phyloP scores from a whole-genome alignment of 371 early-diverging fungal species.

The Rhizopus arrhizus region DNA sequence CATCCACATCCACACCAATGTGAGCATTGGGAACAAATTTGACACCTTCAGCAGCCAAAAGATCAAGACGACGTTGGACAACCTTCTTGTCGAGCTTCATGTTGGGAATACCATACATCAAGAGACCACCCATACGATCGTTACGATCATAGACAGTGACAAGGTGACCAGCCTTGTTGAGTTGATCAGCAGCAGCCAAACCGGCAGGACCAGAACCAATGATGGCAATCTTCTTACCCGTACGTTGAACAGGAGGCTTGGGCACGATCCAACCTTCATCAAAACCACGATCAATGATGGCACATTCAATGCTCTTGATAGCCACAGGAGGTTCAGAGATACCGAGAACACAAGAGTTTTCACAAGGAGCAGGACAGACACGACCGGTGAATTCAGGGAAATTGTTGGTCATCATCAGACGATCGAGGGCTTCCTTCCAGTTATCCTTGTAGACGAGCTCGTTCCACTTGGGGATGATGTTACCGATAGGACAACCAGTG shows the following conservation, averaged over 20 bases:
- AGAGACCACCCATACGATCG: slow-evolving; percentile 92
- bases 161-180: slow-evolving; percentile 93
- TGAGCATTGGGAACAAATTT: slow-evolving; percentile 82
- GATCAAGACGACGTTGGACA: slow-evolving; percentile 91
- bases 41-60: slow-evolving; percentile 91
- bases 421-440: slow-evolving; percentile 92
- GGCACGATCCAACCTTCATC: slow-evolving; percentile 95
- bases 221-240: slow-evolving; percentile 85
- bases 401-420: slow-evolving; percentile 95
- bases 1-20: slow-evolving; percentile 84
- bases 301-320: slow-evolving; percentile 96
- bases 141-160: slow-evolving; percentile 96
- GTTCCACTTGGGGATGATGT: slow-evolving; percentile 98
- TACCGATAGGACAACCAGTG: slow-evolving; percentile 95
- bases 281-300: slow-evolving; percentile 94
- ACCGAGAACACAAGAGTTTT: slow-evolving; percentile 84
- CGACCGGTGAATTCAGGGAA: slow-evolving; percentile 90
- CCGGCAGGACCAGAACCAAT: slow-evolving; percentile 97
- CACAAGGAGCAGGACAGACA: slow-evolving; percentile 90
- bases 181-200: slow-evolving; percentile 94
- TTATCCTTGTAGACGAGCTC: slow-evolving; percentile 92
- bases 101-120: slow-evolving; percentile 98
- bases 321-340: slow-evolving; percentile 91
- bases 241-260: slow-evolving; percentile 73
- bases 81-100: slow-evolving; percentile 97